Percentiles rank a stretch among this genome's conserved stretches.
Evolutionary conservation across 164 flowering plant species (phyloP).

Genomic region (Sedum album): DNA sequence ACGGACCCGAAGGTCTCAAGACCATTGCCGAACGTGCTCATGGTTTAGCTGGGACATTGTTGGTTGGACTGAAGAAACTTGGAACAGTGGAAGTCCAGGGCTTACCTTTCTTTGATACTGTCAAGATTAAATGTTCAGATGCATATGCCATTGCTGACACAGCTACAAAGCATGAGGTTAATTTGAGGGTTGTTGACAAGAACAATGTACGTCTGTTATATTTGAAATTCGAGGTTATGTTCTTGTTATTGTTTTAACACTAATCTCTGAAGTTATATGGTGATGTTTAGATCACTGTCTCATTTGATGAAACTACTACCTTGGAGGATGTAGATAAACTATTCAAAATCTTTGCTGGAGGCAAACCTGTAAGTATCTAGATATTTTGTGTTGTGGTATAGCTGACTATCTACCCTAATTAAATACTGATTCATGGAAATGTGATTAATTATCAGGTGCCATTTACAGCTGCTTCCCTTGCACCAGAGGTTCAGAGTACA

Average conservation of each 20-base stretch:
- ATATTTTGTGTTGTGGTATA: slow-evolving; percentile 3
- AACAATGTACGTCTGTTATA: slow-evolving; percentile 55
- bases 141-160: slow-evolving; percentile 69
- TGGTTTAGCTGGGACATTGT: slow-evolving; percentile 84
- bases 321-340: slow-evolving; percentile 86
- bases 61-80: slow-evolving; percentile 72
- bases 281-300: slow-evolving; percentile 75
- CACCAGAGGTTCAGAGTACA: slow-evolving; percentile 54
- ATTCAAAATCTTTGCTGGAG: slow-evolving; percentile 68
- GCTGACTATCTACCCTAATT: not conserved
- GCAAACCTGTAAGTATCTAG: slow-evolving; percentile 83
- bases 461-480: slow-evolving; percentile 87
- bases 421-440: not conserved
- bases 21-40: slow-evolving; percentile 87
- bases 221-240: not conserved
- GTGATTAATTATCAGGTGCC: slow-evolving; percentile 47
- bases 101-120: slow-evolving; percentile 79
- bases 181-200: slow-evolving; percentile 62
- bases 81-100: slow-evolving; percentile 73
- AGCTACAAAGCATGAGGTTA: slow-evolving; percentile 70
- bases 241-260: not conserved
- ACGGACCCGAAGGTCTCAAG: slow-evolving; percentile 96
- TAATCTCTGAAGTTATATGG: not conserved
- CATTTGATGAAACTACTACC: too few relatives aligned
- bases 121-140: slow-evolving; percentile 70